phyloP scores from a whole-genome alignment of 768 basidiomycete genomes.

The Kwoniella sp. region DNA sequence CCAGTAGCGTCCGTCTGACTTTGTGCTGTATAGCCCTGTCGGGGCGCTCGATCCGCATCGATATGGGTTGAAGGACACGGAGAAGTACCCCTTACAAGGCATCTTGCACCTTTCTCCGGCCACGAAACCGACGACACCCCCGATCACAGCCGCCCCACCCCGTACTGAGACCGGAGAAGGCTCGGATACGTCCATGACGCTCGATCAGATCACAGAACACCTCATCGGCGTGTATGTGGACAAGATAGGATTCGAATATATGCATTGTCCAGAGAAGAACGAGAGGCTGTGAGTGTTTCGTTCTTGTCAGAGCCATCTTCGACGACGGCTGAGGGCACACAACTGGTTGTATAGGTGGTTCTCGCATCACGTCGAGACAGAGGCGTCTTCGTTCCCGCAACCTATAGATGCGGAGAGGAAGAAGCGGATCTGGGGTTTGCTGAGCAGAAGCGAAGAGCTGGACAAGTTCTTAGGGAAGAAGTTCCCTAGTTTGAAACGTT shows the following conservation, averaged over 20 bases:
- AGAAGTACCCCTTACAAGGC: conserved; percentile 72
- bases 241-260: conserved; percentile 83
- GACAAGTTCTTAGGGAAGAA: conserved; percentile 84
- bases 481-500: conserved; percentile 69
- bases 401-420: conserved; percentile 18
- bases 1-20: conserved; percentile 3
- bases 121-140: conserved; percentile 15
- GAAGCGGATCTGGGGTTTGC: conserved; percentile 61
- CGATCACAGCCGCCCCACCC: conserved; percentile 29
- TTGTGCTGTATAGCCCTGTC: conserved; percentile 24
- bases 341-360: conserved; percentile 74
- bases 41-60: conserved; percentile 71
- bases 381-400: conserved; percentile 26
- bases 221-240: conserved; percentile 77
- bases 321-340: background rate
- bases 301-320: too few relatives aligned
- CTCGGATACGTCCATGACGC: conserved; percentile 61
- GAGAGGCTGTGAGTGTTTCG: conserved; percentile 37
- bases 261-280: conserved; percentile 42
- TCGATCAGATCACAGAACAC: conserved; percentile 71
- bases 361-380: conserved; percentile 76
- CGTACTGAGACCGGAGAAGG: conserved; percentile 55
- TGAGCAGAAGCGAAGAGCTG: conserved; percentile 76
- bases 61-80: conserved; percentile 69
- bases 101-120: conserved; percentile 62